Conservation (phyloP, 495 filamentous ascomycete genomes). For the Daldinia grandis region DNA sequence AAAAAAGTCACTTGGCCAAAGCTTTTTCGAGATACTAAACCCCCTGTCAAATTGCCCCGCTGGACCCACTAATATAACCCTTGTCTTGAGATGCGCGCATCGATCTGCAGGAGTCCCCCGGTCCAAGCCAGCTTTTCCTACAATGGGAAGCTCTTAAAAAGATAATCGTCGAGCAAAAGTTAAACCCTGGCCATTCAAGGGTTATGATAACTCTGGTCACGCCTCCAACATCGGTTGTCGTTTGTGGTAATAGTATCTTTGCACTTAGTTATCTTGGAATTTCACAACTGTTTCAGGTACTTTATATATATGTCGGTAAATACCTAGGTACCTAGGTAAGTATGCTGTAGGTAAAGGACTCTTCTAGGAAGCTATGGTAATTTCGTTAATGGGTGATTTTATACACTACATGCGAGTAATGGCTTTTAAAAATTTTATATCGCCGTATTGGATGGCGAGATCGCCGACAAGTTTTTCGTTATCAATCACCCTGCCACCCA, state of each 20-base stretch:
- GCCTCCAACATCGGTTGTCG: constrained; percentile 14
- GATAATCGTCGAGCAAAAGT: constrained; percentile 27
- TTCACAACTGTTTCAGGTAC: constrained; percentile 1
- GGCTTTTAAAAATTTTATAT: neutral
- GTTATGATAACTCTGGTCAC: constrained; percentile 10
- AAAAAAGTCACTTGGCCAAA: constrained; percentile 11
- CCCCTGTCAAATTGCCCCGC: constrained; percentile 5
- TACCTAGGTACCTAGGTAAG: no score
- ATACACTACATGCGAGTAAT: neutral
- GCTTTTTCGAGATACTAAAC: neutral
- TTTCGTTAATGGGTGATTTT: neutral
- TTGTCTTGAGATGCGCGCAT: constrained; percentile 37
- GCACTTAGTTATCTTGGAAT: neutral
- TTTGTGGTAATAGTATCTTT: neutral
- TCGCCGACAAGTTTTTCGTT: constrained; percentile 15
- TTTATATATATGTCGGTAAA: neutral
- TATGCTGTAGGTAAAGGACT: neutral
- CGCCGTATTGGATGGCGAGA: constrained; percentile 12
- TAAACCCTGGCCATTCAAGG: constrained; percentile 16
- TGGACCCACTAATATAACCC: constrained; percentile 18
- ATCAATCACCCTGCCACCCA: constrained; percentile 1
- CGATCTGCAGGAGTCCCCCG: constrained; percentile 32
- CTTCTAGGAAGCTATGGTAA: neutral
- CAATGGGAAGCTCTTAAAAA: constrained; percentile 40
- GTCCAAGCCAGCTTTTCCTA: constrained; percentile 24